A percentile compares a stretch with the other conserved stretches of the same genome.
phyloP scores from a whole-genome alignment of 1,284 basidiomycete species.

The Ganoderma resinaceum region DNA sequence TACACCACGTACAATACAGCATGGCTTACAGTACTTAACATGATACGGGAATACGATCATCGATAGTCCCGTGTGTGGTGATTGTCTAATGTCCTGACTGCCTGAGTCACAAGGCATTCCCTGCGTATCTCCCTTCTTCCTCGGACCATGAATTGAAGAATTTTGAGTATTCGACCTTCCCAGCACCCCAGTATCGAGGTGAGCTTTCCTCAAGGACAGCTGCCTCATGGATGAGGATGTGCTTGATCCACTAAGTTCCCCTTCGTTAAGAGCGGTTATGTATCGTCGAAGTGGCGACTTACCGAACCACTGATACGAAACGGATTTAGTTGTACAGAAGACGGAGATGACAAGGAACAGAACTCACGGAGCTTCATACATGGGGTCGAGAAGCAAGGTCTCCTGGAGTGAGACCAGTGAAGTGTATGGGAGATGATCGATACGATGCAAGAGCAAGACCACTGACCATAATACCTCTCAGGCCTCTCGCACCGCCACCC shows the following conservation, averaged over 20 bases:
- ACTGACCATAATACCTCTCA: constrained; percentile 87
- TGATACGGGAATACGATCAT: constrained; percentile 5
- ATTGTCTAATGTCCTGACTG: not conserved
- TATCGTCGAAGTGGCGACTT: constrained; percentile 5
- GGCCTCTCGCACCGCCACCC: constrained; percentile 89
- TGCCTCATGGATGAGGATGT: constrained; percentile 66
- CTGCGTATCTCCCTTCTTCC: constrained; percentile 49
- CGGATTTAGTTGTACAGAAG: constrained; percentile 16
- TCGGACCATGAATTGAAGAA: constrained; percentile 62
- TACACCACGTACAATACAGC: constrained; percentile 26
- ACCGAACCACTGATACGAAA: constrained; percentile 21
- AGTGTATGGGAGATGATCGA: not conserved
- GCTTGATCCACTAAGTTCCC: constrained; percentile 55
- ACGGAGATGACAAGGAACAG: constrained; percentile 5
- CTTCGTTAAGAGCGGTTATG: not conserved
- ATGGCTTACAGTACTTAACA: constrained; percentile 23
- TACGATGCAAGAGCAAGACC: not conserved
- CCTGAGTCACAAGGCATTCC: constrained; percentile 20
- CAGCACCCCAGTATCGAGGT: constrained; percentile 62
- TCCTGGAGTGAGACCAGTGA: constrained; percentile 55
- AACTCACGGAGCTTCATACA: constrained; percentile 92
- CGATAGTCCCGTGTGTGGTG: not conserved
- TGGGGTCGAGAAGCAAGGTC: constrained; percentile 79
- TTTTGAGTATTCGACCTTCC: constrained; percentile 56
- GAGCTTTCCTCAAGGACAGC: constrained; percentile 57